phyloP scores from a whole-genome alignment of 1,139 yeast genomes.

The Suhomyces ambrosiae region DNA sequence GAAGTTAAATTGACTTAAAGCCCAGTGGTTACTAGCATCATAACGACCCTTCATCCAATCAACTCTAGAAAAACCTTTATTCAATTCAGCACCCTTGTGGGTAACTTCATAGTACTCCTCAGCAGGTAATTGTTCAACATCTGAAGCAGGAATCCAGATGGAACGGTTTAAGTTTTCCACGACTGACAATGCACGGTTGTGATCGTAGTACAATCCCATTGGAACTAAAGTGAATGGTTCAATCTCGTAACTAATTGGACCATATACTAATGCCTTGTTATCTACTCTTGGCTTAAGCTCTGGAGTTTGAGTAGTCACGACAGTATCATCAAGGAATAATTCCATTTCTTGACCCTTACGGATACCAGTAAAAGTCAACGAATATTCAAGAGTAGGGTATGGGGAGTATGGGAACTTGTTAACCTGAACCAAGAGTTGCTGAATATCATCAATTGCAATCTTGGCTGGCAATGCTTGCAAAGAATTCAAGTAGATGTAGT shows the following conservation, averaged over 20 bases:
- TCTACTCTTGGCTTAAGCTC: slow-evolving; percentile 36
- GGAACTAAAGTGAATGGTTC: slow-evolving; percentile 52
- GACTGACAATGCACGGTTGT: slow-evolving; percentile 65
- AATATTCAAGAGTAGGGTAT: slow-evolving; percentile 58
- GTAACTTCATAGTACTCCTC: slow-evolving; percentile 87
- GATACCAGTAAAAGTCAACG: slow-evolving; percentile 53
- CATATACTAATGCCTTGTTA: slow-evolving; percentile 51
- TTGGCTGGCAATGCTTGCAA: slow-evolving; percentile 65
- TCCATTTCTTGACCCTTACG: slow-evolving; percentile 51
- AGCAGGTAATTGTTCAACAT: slow-evolving; percentile 46
- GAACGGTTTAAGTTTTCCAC: slow-evolving; percentile 68
- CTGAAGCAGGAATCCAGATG: slow-evolving; percentile 63
- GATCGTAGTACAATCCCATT: slow-evolving; percentile 62
- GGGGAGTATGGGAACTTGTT: slow-evolving; percentile 62
- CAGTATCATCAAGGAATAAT: slow-evolving; percentile 23
- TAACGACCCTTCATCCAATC: slow-evolving; percentile 66
- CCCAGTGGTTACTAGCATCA: slow-evolving; percentile 47
- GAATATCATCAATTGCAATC: slow-evolving; percentile 62
- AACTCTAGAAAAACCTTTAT: slow-evolving; percentile 72
- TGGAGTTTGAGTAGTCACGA: slow-evolving; percentile 24
- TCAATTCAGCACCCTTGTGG: slow-evolving; percentile 72
- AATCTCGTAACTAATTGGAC: slow-evolving; percentile 50
- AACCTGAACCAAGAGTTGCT: slow-evolving; percentile 57
- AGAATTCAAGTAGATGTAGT: slow-evolving; percentile 52
- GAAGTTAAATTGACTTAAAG: slow-evolving; percentile 58